Conservation (phyloP, 2,329 filamentous ascomycete species). For the Decorospora gaudefroyi region DNA sequence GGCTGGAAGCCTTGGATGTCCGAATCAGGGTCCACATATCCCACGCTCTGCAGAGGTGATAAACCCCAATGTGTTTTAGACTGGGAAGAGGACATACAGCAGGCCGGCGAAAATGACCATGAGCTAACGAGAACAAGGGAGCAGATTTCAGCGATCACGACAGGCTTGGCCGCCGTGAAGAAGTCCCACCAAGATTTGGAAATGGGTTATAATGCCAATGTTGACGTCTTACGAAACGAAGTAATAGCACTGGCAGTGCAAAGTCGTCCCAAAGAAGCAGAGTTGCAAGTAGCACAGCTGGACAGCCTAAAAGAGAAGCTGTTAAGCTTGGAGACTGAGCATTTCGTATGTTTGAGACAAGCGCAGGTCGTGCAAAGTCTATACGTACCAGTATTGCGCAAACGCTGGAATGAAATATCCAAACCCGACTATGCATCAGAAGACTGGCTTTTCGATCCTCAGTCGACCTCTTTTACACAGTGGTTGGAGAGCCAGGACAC, state of each 20-base stretch:
- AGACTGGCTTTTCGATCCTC: slow-evolving; percentile 16
- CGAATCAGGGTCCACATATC: not conserved
- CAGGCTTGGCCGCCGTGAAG: not conserved
- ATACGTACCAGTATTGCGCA: slow-evolving; percentile 5
- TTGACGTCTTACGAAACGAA: not conserved
- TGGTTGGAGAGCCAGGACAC: slow-evolving; percentile 13
- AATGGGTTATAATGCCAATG: not conserved
- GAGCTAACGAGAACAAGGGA: no score
- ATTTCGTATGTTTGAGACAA: not conserved
- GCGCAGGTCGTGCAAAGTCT: not conserved
- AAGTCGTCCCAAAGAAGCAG: not conserved
- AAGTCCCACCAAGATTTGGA: not conserved
- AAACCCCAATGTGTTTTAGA: no score
- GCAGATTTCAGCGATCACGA: not conserved
- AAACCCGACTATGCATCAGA: slow-evolving; percentile 2
- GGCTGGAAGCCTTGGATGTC: not conserved
- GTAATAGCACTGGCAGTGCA: not conserved
- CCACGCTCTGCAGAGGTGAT: not conserved
- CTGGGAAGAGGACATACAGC: no score
- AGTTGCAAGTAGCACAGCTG: not conserved
- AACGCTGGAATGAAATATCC: not conserved
- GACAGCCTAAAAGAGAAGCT: slow-evolving; percentile 12
- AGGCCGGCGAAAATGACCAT: no score
- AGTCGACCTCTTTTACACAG: slow-evolving; percentile 6
- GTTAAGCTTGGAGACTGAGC: slow-evolving; percentile 9